phyloP scores from a whole-genome alignment of 2,329 filamentous ascomycete species.

The Pseudogymnoascus sp. region DNA sequence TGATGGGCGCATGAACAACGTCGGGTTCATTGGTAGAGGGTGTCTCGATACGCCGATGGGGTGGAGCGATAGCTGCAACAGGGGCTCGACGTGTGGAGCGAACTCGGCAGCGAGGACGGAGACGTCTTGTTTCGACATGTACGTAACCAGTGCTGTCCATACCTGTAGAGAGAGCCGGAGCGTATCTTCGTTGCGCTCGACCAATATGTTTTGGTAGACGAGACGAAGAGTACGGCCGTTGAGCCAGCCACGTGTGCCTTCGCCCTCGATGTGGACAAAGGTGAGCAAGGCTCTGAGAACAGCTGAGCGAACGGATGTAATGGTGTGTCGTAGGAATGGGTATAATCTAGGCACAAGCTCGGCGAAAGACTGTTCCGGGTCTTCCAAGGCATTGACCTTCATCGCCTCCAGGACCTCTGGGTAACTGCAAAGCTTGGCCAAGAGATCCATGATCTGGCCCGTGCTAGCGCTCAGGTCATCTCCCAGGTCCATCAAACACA shows the following conservation, averaged over 20 bases:
- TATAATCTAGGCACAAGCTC: constrained; percentile 89
- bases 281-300: constrained; percentile 89
- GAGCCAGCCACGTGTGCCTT: constrained; percentile 80
- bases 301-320: constrained; percentile 87
- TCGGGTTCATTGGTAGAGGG: constrained; percentile 84
- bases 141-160: constrained; percentile 71
- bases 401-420: constrained; percentile 87
- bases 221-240: constrained; percentile 81
- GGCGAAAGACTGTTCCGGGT: constrained; percentile 83
- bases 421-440: constrained; percentile 93
- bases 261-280: constrained; percentile 78
- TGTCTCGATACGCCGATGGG: constrained; percentile 88
- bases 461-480: constrained; percentile 97
- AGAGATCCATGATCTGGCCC: constrained; percentile 94
- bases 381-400: constrained; percentile 77
- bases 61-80: constrained; percentile 78
- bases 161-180: constrained; percentile 77
- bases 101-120: constrained; percentile 66
- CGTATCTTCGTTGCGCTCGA: constrained; percentile 81
- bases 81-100: constrained; percentile 64
- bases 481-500: constrained; percentile 90
- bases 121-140: constrained; percentile 53
- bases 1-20: constrained; percentile 87
- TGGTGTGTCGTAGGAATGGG: constrained; percentile 92
- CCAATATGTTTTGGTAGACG: constrained; percentile 89